phyloP scores from a whole-genome alignment of 1,139 yeast species.

The Yamadazyma siamensis region DNA sequence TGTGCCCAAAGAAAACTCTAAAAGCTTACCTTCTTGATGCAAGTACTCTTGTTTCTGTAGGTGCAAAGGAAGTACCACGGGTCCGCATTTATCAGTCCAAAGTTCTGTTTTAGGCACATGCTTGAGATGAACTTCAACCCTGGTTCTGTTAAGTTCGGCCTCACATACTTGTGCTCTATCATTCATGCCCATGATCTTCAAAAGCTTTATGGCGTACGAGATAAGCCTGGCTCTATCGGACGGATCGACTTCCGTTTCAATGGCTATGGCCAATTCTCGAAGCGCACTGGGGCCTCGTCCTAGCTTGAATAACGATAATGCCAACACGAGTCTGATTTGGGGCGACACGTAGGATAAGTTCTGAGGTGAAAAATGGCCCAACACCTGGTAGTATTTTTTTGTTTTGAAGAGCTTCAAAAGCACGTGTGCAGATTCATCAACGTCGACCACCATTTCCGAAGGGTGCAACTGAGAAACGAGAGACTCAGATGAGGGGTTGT shows the following conservation, averaged over 20 bases:
- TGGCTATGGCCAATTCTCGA: constrained; percentile 24
- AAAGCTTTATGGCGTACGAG: constrained; percentile 9
- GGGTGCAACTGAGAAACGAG: too few relatives aligned
- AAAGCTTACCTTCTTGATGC: constrained; percentile 13
- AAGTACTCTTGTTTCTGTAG: constrained; percentile 19
- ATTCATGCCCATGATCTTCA: constrained; percentile 16
- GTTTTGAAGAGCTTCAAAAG: constrained; percentile 8
- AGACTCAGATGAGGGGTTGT: too few relatives aligned
- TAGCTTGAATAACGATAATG: constrained; percentile 20
- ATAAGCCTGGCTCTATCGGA: constrained; percentile 17
- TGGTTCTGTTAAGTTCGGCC: constrained; percentile 12
- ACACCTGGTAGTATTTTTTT: constrained; percentile 14
- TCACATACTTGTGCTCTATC: constrained; percentile 10
- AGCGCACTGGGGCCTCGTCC: constrained; percentile 25
- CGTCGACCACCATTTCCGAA: constrained; percentile 1
- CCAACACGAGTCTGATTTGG: constrained; percentile 13
- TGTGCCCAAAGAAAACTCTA: constrained; percentile 18
- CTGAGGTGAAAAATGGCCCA: constrained; percentile 12
- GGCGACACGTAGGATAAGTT: constrained; percentile 6
- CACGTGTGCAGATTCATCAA: not conserved
- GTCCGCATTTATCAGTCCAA: too few relatives aligned
- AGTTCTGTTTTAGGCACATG: too few relatives aligned
- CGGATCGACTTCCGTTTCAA: constrained; percentile 20
- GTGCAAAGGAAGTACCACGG: constrained; percentile 15
- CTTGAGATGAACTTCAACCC: too few relatives aligned